These are phyloP conservation scores for Aspergillus spinulosporus DNA, from an alignment of 2,329 filamentous ascomycete species.

Conservation along the genomic window DNA sequence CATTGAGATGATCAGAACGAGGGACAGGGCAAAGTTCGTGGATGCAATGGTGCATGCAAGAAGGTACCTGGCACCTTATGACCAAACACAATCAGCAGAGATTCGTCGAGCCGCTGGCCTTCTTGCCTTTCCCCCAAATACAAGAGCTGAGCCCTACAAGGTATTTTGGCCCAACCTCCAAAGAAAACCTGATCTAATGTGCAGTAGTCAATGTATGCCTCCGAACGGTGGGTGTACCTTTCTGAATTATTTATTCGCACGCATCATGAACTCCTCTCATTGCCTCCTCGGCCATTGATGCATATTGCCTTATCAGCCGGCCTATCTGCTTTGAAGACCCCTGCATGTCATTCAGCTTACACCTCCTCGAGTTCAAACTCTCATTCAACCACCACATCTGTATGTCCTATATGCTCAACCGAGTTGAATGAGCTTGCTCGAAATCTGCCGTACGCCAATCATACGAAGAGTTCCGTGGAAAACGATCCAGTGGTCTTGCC, in stretches of 20 bases:
- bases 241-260: slow-evolving; percentile 79
- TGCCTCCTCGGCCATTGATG: slow-evolving; percentile 79
- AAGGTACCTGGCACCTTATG: slow-evolving; percentile 74
- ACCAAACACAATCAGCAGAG: slow-evolving; percentile 66
- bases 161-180: slow-evolving; percentile 39
- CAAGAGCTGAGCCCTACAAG: slow-evolving; percentile 60
- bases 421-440: slow-evolving; percentile 90
- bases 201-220: slow-evolving; percentile 68
- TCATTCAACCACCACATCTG: slow-evolving; percentile 63
- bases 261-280: slow-evolving; percentile 79
- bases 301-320: slow-evolving; percentile 89
- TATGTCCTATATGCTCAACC: slow-evolving; percentile 94
- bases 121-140: slow-evolving; percentile 69
- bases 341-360: slow-evolving; percentile 76
- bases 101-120: slow-evolving; percentile 75
- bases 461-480: slow-evolving; percentile 91
- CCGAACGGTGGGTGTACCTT: slow-evolving; percentile 71
- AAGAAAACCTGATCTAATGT: slow-evolving; percentile 8
- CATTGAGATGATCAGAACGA: slow-evolving; percentile 79
- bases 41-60: slow-evolving; percentile 81
- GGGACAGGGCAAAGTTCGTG: slow-evolving; percentile 62
- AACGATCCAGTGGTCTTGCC: slow-evolving; percentile 82
- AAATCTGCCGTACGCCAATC: slow-evolving; percentile 89
- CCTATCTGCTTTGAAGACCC: slow-evolving; percentile 92
- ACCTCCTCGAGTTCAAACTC: slow-evolving; percentile 56